A percentile compares a stretch with the other conserved stretches of the same genome.
Evolutionary conservation across 2,329 filamentous ascomycete genomes (phyloP).

Genomic region (Apiospora malaysiana): DNA sequence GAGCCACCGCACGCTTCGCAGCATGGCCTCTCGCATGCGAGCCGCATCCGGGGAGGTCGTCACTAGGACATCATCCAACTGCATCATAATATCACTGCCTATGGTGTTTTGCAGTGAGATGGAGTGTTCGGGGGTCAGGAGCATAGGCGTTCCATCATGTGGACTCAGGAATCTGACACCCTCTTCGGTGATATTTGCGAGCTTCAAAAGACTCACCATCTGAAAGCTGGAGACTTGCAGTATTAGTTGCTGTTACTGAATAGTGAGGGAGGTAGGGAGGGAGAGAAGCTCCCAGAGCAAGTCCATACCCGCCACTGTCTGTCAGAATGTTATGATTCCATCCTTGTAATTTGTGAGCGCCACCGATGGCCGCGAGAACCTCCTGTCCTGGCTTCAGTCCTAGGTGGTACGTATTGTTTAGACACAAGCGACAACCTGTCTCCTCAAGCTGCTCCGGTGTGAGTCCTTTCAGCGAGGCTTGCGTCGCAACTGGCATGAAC

Average conservation of each 20-base stretch:
- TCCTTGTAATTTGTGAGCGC: slow-evolving; percentile 91
- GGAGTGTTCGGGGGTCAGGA: slow-evolving; percentile 96
- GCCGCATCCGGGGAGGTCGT: slow-evolving; percentile 89
- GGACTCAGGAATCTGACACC: slow-evolving; percentile 96
- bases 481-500: slow-evolving; percentile 98
- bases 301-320: slow-evolving; percentile 69
- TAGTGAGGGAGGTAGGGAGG: slow-evolving; percentile 25
- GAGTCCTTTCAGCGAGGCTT: slow-evolving; percentile 92
- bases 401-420: slow-evolving; percentile 98
- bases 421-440: slow-evolving; percentile 85
- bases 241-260: slow-evolving; percentile 23
- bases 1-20: slow-evolving; percentile 92
- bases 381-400: slow-evolving; percentile 94
- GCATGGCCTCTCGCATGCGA: slow-evolving; percentile 94
- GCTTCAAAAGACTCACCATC: slow-evolving; percentile 95
- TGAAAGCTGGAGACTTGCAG: slow-evolving; percentile 73
- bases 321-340: slow-evolving; percentile 97
- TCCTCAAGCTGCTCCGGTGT: slow-evolving; percentile 91
- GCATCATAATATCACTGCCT: slow-evolving; percentile 99
- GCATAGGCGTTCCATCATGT: slow-evolving; percentile 94
- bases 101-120: slow-evolving; percentile 96
- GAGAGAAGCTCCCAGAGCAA: background rate
- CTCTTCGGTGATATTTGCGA: slow-evolving; percentile 93
- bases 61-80: slow-evolving; percentile 96
- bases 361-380: slow-evolving; percentile 84